Evolutionary conservation across 2,329 filamentous ascomycete genomes (phyloP), one percentile per base, ranked within the genome.

Genomic region (Hymenoscyphus infarciens): DNA sequence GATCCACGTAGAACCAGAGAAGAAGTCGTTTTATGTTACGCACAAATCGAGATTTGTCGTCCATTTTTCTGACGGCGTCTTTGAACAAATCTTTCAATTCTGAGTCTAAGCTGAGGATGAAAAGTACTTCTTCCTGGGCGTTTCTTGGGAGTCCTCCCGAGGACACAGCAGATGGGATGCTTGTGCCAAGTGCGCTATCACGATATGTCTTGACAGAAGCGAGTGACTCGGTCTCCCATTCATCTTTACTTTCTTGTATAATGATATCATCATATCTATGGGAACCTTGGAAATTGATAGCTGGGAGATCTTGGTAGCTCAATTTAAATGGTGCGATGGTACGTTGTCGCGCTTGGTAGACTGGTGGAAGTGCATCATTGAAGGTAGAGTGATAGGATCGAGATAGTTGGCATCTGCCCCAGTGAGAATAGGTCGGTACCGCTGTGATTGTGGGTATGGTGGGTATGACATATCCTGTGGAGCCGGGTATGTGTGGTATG

Each of bases 291-390:
- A 89, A 83, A 70, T 90, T 87, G 73, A 90, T 83, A 58, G 82
- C 81, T 63, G 83, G 68, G 22, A 74, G 66, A 70, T 86, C 87
- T 71, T 86, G 87, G 75, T 91, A 91, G 77, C 80, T 83, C 77
- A 90, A 84, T 76, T 87, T 71, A 67, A 70, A 89, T 5, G 87
- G 83, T 68, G 82, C 84, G 73, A 89, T 81, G 61, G 83, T 71
- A 56, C 85, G 68, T 82, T 80, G 63, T 90, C 88, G 66, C 86
- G 82, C 82, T 91, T 92, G 75, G 88, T 82, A 62, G 85, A 83
- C 65, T 86, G 83, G 73, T 77, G 80, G 74, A 86, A 86, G 73
- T 85, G 83, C 65, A 82, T 81, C 82, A 89, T 85, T 67, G 86
- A 83, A 10, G 87, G 86, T 45, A 90, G 79, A 39, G 84, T 86